Conservation (phyloP, 345 rosid genomes). For the Eucalyptus dawsonii region DNA sequence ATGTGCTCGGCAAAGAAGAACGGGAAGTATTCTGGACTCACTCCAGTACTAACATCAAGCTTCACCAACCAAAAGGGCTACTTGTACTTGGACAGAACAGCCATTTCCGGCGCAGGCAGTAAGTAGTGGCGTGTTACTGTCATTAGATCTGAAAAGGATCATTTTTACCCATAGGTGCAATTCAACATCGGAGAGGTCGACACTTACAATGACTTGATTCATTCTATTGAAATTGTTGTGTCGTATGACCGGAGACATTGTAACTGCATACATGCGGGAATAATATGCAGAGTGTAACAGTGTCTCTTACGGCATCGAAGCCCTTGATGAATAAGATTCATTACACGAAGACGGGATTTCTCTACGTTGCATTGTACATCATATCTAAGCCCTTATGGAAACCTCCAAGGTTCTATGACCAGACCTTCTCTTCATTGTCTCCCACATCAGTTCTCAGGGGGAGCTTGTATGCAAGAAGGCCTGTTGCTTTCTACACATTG, state of each 20-base stretch:
- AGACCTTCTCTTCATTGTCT: not conserved
- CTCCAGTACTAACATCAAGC: not conserved
- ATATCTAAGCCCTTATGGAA: not conserved
- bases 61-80: slow-evolving; percentile 1
- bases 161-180: not conserved
- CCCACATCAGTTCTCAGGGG: not conserved
- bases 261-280: not conserved
- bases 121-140: not conserved
- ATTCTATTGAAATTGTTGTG: not conserved
- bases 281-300: not conserved
- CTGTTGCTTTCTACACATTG: not conserved
- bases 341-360: not conserved
- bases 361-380: not conserved
- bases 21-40: slow-evolving; percentile 15
- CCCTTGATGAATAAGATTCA: not conserved
- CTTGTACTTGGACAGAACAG: slow-evolving; percentile 4
- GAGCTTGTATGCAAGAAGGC: not conserved
- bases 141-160: not conserved
- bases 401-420: not conserved
- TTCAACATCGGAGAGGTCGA: not conserved
- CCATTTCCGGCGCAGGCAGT: not conserved
- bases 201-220: not conserved
- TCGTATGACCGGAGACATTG: not conserved
- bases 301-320: not conserved
- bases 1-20: slow-evolving; percentile 18